These are phyloP conservation scores for Diaporthe ilicicola DNA, from an alignment of 2,329 filamentous ascomycete species.

Conservation along the genomic window DNA sequence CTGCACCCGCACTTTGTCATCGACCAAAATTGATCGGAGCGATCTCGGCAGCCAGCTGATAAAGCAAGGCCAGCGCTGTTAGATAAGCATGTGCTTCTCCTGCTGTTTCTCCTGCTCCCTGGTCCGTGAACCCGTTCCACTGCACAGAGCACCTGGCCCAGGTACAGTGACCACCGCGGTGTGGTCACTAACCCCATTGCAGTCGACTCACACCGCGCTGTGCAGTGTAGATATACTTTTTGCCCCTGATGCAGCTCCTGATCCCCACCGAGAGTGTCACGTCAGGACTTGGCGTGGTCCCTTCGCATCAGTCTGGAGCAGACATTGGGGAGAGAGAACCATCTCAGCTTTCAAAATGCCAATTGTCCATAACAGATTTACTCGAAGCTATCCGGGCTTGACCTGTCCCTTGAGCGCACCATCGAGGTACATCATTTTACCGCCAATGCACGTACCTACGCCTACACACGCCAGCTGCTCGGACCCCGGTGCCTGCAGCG, in stretches of 20 bases:
- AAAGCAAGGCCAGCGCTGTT: slow-evolving; percentile 16
- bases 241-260: slow-evolving; percentile 21
- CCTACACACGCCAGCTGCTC: not conserved
- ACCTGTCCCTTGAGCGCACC: too few relatives aligned
- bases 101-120: not conserved
- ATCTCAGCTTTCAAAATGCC: not conserved
- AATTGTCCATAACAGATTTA: slow-evolving; percentile 1
- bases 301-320: not conserved
- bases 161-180: not conserved
- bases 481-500: not conserved
- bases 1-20: slow-evolving; percentile 27
- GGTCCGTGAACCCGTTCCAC: too few relatives aligned
- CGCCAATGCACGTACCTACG: too few relatives aligned
- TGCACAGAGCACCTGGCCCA: not conserved
- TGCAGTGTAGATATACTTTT: slow-evolving; percentile 19
- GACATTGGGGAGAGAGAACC: not conserved
- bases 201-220: not conserved
- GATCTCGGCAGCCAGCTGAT: slow-evolving; percentile 33
- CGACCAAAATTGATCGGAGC: slow-evolving; percentile 22
- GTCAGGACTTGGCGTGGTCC: slow-evolving; percentile 7
- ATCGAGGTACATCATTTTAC: not conserved
- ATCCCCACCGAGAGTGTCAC: slow-evolving; percentile 14
- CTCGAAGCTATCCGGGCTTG: not conserved
- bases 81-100: slow-evolving; percentile 19
- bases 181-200: not conserved